These are phyloP conservation scores for Cryphonectria naterciae DNA, from an alignment of 2,329 filamentous ascomycete genomes.

Conservation along the genomic window DNA sequence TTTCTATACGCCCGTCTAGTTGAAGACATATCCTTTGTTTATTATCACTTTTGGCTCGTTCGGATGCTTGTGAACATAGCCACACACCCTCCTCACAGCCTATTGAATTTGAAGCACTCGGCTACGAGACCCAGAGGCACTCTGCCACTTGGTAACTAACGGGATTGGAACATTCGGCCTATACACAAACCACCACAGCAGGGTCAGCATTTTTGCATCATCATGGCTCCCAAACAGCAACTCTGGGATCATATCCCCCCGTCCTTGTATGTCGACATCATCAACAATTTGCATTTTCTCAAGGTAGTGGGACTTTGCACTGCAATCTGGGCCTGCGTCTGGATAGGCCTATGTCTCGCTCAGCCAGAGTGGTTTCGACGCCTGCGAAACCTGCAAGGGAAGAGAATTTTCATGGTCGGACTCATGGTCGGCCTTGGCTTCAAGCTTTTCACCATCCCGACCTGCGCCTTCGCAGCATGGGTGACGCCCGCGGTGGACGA, in stretches of 20 bases:
- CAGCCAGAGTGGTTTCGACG: conserved; percentile 8
- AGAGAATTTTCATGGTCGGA: conserved; percentile 31
- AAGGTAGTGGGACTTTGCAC: background rate
- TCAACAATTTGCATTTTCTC: background rate
- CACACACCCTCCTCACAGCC: background rate
- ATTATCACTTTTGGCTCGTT: background rate
- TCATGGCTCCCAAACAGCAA: background rate
- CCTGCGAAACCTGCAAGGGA: conserved; percentile 22
- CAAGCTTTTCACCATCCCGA: conserved; percentile 30
- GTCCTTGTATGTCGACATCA: background rate
- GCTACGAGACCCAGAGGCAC: too few species aligned
- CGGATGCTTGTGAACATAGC: background rate
- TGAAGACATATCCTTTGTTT: background rate
- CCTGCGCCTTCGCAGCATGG: conserved; percentile 30
- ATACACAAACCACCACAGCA: background rate
- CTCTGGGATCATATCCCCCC: background rate
- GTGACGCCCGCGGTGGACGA: conserved; percentile 32
- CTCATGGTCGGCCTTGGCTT: conserved; percentile 29
- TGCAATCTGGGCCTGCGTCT: background rate
- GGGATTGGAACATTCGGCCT: too few species aligned
- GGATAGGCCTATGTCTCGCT: background rate
- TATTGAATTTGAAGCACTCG: background rate
- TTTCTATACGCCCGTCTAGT: background rate
- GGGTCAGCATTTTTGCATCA: background rate
- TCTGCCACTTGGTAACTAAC: too few species aligned